Evolutionary conservation across 1,284 basidiomycete genomes (phyloP), one percentile per base, ranked within the genome.

Genomic region (Pseudozyma thailandica): DNA sequence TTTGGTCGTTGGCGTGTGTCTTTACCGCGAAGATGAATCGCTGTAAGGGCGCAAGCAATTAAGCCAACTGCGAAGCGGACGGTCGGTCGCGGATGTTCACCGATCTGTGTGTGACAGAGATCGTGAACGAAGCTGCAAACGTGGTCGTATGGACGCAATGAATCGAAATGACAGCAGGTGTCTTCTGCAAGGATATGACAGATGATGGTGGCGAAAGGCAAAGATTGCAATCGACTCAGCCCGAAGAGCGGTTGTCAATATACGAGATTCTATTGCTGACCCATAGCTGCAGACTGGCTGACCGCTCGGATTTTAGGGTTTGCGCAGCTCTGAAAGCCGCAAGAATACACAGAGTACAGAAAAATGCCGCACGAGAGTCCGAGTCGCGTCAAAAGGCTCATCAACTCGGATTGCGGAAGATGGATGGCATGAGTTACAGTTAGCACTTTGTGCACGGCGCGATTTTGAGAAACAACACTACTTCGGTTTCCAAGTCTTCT

Each of bases 151-250:
- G 28, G 56, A 66, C 45, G 63, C 57, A 38, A 48, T n/a, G n/a
- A 23, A 45, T 49, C 41, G 63, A 51, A 23, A 45, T 45, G 49
- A 41, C 63, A 59, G 53, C 31, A 50, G 51, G 35, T 53, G 63
- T 60, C 63, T 56, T 66, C 63, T 66, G 63, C 63, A 60, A 56
- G 52, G 49, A 38, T 49, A 8, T 23, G 30, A 53, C 66, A 70
- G 68, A 71, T 71, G 61, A 71, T 71, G 68, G 68, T 71, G 68
- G 68, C 68, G 61, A 71, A 52, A 59, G 68, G 61, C 61, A 48
- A 49, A 71, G 61, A 43, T 43, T 27, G 45, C 6, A 16, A 18
- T 6, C 23, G 4, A 10, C 23, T 33, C 18, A 26, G 35, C 10
- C 21, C 6, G 26, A 16, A 38, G 27, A 27, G 51, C 56, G 49